Evolutionary conservation across 768 basidiomycete genomes (phyloP).

Genomic region (Trametes cubensis): DNA sequence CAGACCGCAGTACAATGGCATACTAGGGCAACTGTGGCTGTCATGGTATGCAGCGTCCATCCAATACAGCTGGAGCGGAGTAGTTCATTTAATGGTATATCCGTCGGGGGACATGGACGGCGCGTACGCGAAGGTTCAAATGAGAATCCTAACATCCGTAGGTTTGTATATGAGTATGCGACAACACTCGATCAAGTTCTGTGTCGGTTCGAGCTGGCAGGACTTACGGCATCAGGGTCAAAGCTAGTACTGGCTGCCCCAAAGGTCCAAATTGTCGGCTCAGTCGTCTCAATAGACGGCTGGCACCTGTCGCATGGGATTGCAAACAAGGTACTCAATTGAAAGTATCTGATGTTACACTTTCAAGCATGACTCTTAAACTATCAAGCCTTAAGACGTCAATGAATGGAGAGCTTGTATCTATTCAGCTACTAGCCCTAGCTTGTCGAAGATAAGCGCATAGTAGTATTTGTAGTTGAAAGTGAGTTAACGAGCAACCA

Average conservation of each 20-base stretch:
- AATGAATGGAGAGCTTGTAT: too few relatives aligned
- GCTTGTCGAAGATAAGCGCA: too few relatives aligned
- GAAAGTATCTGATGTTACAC: conserved; percentile 28
- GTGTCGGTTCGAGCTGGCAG: conserved; percentile 28
- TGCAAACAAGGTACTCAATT: conserved; percentile 33
- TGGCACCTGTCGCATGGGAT: conserved; percentile 33
- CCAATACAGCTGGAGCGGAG: conserved; percentile 1
- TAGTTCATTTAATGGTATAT: neutral
- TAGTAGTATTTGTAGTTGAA: too few relatives aligned
- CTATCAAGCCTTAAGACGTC: too few relatives aligned
- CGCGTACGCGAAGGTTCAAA: neutral
- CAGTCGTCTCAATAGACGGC: conserved; percentile 35
- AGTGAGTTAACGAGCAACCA: too few relatives aligned
- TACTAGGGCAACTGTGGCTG: conserved; percentile 28
- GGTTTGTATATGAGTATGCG: conserved; percentile 35
- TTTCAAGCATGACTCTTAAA: too few relatives aligned
- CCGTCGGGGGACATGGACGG: neutral
- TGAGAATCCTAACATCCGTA: conserved; percentile 31
- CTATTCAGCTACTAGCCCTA: too few relatives aligned
- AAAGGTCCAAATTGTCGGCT: conserved; percentile 34
- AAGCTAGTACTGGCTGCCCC: conserved; percentile 33
- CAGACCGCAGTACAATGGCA: conserved; percentile 21
- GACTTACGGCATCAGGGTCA: conserved; percentile 38
- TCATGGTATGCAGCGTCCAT: conserved; percentile 12
- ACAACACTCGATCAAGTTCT: conserved; percentile 31